Conservation (phyloP, 805 yeast species). For the Lipomyces starkeyi region DNA sequence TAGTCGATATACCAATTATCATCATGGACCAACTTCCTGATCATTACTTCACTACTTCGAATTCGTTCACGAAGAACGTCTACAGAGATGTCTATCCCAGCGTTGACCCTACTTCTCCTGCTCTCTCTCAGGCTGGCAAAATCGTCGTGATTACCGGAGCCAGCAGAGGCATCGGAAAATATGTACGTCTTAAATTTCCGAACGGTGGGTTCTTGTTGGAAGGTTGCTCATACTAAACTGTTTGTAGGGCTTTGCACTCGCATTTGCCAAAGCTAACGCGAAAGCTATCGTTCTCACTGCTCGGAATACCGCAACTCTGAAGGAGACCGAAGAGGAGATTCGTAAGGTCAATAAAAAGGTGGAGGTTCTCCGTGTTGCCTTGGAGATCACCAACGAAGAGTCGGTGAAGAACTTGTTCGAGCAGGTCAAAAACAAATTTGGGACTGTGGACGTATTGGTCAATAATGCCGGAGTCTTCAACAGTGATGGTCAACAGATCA, state of each 20-base stretch:
- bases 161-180: constrained; percentile 6
- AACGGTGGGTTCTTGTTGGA: not conserved
- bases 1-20: not conserved
- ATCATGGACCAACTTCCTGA: constrained; percentile 8
- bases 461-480: constrained; percentile 5
- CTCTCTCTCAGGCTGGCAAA: constrained; percentile 6
- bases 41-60: not conserved
- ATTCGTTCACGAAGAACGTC: constrained; percentile 4
- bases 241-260: constrained; percentile 6
- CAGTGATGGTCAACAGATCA: constrained; percentile 7
- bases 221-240: not conserved
- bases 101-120: not conserved
- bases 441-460: constrained; percentile 6
- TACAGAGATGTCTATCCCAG: constrained; percentile 2
- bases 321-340: constrained; percentile 2
- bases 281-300: constrained; percentile 5
- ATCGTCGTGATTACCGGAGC: constrained; percentile 8
- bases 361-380: not conserved
- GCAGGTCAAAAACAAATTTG: constrained; percentile 5
- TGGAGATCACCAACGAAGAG: constrained; percentile 5
- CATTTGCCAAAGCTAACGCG: constrained; percentile 5
- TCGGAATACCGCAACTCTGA: constrained; percentile 4
- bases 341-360: constrained; percentile 2
- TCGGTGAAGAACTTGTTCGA: constrained; percentile 7
- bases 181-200: not conserved